phyloP scores from a whole-genome alignment of 2,329 filamentous ascomycete species.

The Fusarium buharicum region DNA sequence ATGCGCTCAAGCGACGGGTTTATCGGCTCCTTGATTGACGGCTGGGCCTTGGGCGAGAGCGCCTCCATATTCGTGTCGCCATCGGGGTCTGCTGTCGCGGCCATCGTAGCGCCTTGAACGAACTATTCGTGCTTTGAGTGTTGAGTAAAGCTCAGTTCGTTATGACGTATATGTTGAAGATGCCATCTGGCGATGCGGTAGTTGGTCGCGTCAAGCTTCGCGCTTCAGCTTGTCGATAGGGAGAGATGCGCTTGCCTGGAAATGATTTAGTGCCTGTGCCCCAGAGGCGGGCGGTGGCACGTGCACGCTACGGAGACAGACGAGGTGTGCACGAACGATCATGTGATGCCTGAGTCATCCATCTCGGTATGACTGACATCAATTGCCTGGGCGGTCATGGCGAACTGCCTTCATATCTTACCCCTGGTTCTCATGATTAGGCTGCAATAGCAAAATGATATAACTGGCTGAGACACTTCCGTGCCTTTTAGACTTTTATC shows the following conservation, averaged over 20 bases:
- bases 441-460: background rate
- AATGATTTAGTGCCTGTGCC: slow-evolving; percentile 6
- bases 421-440: background rate
- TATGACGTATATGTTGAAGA: slow-evolving; percentile 20
- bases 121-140: background rate
- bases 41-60: slow-evolving; percentile 45
- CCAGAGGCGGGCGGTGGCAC: slow-evolving; percentile 31
- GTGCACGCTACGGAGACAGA: slow-evolving; percentile 16
- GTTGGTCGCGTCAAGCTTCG: slow-evolving; percentile 26
- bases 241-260: slow-evolving; percentile 20
- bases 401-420: too few relatives aligned
- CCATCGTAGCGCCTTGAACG: slow-evolving; percentile 35
- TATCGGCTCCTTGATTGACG: slow-evolving; percentile 42
- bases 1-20: slow-evolving; percentile 46
- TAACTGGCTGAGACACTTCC: background rate
- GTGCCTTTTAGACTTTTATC: background rate
- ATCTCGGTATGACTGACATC: background rate
- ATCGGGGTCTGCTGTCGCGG: slow-evolving; percentile 41
- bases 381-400: background rate
- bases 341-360: slow-evolving; percentile 33
- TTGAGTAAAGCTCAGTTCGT: background rate
- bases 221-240: slow-evolving; percentile 14
- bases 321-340: slow-evolving; percentile 10
- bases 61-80: slow-evolving; percentile 41
- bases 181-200: slow-evolving; percentile 33